These are phyloP conservation scores for Aspergillus uvarum DNA, from an alignment of 2,329 filamentous ascomycete genomes.

Conservation along the genomic window DNA sequence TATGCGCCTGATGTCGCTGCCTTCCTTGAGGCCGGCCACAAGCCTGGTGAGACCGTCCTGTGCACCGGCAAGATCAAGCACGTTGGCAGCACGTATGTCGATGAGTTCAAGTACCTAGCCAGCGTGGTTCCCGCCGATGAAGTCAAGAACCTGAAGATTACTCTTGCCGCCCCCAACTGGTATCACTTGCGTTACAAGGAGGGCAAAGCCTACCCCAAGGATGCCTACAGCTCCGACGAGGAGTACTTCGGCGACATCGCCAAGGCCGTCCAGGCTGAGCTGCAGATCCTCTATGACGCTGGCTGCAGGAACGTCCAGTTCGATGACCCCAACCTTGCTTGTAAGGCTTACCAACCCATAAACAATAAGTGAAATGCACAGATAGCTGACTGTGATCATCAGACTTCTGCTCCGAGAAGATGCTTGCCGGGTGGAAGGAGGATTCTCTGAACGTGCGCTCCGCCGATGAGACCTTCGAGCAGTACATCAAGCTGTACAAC, in stretches of 20 bases:
- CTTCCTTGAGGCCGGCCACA: constrained; percentile 59
- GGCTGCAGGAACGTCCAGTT: constrained; percentile 67
- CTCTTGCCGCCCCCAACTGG: constrained; percentile 66
- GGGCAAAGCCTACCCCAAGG: constrained; percentile 56
- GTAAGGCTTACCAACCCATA: constrained; percentile 51
- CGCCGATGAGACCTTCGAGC: constrained; percentile 69
- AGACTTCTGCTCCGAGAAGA: constrained; percentile 74
- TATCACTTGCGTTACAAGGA: constrained; percentile 65
- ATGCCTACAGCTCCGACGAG: constrained; percentile 57
- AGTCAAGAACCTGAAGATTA: constrained; percentile 67
- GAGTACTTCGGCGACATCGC: constrained; percentile 67
- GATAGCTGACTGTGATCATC: neutral
- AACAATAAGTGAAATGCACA: neutral
- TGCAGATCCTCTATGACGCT: constrained; percentile 61
- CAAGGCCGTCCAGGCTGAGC: constrained; percentile 64
- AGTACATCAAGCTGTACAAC: constrained; percentile 77
- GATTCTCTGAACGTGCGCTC: constrained; percentile 67
- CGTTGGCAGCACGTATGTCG: constrained; percentile 56
- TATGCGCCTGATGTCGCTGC: constrained; percentile 63
- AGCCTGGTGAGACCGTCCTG: constrained; percentile 57
- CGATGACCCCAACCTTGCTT: constrained; percentile 66
- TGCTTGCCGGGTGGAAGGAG: constrained; percentile 67
- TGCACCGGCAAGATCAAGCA: constrained; percentile 60
- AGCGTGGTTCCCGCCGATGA: constrained; percentile 58
- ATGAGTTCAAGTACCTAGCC: constrained; percentile 62